Base-by-base conservation (phyloP, 345 rosid genomes). In the Citrus trifoliata region DNA sequence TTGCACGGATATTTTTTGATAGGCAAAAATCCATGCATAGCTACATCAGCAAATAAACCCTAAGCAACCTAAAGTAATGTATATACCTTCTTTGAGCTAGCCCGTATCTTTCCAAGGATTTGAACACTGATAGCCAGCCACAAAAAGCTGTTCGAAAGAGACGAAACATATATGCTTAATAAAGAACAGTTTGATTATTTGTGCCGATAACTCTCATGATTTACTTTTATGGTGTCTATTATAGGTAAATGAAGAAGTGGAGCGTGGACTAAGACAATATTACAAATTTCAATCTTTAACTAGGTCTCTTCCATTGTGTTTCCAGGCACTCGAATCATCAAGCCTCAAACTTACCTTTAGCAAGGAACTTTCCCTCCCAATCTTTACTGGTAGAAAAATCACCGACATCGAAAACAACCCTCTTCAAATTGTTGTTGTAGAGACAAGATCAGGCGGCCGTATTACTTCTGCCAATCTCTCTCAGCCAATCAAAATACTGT, bases 341-440 rank as follows among this genome's bases (percentile, higher is more conserved):
- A 83, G 67, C 76, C 83, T 88, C 4, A 83, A 83, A 21, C 82
- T 91, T 5, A 30, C 51, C 4, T 91, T 88, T 71, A 69, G 53
- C 48, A 76, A 78, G 28, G 81, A 69, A 0, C 89, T 85, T 19
- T 32, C 13, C 8, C 80, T 85, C 18, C 90, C 89, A 10, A 86
- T 92, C 67, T 92, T 92, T 78, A 94, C 94, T 2, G 93, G 90
- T 14, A 91, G 83, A 84, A 95, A 91, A 80, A 89, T 95, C 70
- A 76, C 63, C 3, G 91, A 86, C 78, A 77, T 30, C 32, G 87
- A 92, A 24, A 66, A 68, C 46, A 62, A 77, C 56, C 88, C 85
- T 1, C 93, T 92, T 46, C 92, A 88, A 82, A 84, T 93, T 77
- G 63, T 76, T 38, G 81, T 95, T 1, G 87, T 85, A 0, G 90